Conservation (phyloP, 192 early-diverging fungal species). For the Podochytrium sp. region DNA sequence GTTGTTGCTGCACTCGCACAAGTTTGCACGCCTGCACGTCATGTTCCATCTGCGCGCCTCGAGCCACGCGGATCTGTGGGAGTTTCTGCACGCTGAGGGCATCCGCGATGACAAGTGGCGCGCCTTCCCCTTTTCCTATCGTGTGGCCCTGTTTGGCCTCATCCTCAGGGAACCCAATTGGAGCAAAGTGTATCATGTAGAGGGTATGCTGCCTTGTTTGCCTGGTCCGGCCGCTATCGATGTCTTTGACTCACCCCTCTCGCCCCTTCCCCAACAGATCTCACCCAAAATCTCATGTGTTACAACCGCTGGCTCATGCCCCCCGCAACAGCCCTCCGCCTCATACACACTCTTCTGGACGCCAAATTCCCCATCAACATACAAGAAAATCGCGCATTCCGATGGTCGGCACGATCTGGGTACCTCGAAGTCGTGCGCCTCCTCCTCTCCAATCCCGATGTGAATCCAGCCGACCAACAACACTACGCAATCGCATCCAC, state of each 20-base stretch:
- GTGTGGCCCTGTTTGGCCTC: background rate
- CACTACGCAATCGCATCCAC: background rate
- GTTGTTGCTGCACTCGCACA: background rate
- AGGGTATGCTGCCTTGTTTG: no score
- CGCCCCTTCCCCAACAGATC: no score
- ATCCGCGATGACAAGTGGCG: background rate
- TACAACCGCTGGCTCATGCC: background rate
- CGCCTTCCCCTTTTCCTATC: background rate
- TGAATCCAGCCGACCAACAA: background rate
- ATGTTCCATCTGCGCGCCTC: background rate
- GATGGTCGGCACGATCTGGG: background rate
- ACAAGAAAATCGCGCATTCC: background rate
- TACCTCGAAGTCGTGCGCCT: background rate
- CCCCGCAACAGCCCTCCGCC: background rate
- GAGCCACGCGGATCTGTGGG: background rate
- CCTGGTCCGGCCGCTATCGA: no score
- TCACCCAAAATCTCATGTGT: background rate
- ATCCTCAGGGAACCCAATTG: background rate
- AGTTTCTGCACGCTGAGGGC: background rate
- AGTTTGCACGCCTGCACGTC: background rate
- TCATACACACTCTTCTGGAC: background rate
- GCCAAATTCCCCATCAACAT: background rate
- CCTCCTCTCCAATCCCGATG: background rate
- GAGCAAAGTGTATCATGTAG: background rate
- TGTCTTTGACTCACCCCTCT: no score